A percentile compares a stretch with the other conserved stretches of the same genome.
Conservation (phyloP, 2,329 filamentous ascomycete genomes). For the Arthrobotrys iridis region DNA sequence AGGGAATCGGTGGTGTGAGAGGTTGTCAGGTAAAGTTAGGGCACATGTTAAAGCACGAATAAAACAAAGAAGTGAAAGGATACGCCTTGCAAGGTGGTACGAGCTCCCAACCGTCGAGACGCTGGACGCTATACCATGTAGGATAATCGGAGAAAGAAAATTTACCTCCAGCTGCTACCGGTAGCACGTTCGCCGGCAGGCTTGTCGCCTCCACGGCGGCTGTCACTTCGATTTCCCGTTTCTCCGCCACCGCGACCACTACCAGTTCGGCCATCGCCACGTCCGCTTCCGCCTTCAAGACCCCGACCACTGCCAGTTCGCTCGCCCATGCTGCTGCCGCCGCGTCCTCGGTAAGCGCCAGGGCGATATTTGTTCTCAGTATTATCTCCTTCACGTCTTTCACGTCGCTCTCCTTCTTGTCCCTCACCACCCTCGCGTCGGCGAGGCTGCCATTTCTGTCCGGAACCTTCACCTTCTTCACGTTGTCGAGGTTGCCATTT, state of each 20-base stretch:
- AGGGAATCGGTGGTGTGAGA: not conserved
- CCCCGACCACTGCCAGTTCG: constrained; percentile 33
- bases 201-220: constrained; percentile 42
- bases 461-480: constrained; percentile 23
- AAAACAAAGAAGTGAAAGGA: not conserved
- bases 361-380: constrained; percentile 36
- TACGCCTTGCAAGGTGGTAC: constrained; percentile 2
- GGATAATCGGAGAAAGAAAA: constrained; percentile 6
- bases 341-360: constrained; percentile 34
- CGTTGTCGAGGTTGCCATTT: constrained; percentile 68
- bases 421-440: constrained; percentile 40
- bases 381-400: constrained; percentile 25
- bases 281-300: constrained; percentile 13
- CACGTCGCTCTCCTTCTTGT: constrained; percentile 34
- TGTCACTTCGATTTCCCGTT: constrained; percentile 35
- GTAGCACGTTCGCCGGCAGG: constrained; percentile 43
- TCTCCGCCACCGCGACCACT: constrained; percentile 35
- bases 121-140: not conserved
- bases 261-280: constrained; percentile 31
- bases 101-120: not conserved
- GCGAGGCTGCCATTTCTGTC: constrained; percentile 68
- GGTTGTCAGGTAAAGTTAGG: constrained; percentile 1
- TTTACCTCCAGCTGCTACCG: constrained; percentile 46
- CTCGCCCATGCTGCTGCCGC: constrained; percentile 42
- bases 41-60: constrained; percentile 21